Evolutionary conservation across 805 yeast species (phyloP).

Genomic region (Kurtzmaniella fragi): DNA sequence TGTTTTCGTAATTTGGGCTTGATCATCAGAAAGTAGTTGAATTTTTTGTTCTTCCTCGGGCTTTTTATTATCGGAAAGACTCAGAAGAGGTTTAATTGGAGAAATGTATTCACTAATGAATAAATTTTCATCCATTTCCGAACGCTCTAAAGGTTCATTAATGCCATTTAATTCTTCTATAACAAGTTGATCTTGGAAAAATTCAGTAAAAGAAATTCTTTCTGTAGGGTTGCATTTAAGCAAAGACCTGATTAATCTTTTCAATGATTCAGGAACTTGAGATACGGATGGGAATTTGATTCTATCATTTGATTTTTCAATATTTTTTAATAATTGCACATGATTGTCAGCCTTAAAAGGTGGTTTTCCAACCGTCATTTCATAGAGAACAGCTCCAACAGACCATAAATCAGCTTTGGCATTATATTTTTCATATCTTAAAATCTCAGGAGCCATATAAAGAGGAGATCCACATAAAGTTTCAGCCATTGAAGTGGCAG

Average conservation of each 20-base stretch:
- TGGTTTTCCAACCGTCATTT: constrained; percentile 94
- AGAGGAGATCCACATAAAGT: constrained; percentile 96
- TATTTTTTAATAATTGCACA: constrained; percentile 79
- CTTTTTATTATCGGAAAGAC: constrained; percentile 3
- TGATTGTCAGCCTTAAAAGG: constrained; percentile 94
- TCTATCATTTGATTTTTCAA: constrained; percentile 74
- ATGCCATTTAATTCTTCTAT: constrained; percentile 46
- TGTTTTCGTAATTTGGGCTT: not conserved
- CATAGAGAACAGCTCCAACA: constrained; percentile 93
- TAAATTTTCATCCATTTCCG: constrained; percentile 69
- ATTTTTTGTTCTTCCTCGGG: not conserved
- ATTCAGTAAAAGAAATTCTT: constrained; percentile 83
- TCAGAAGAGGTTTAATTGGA: constrained; percentile 25
- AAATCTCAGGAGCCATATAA: constrained; percentile 97
- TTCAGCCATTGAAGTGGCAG: constrained; percentile 91
- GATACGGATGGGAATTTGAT: constrained; percentile 72
- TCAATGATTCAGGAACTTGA: constrained; percentile 59
- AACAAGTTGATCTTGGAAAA: constrained; percentile 71
- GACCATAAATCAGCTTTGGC: constrained; percentile 99
- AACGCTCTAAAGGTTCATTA: constrained; percentile 59
- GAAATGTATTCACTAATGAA: constrained; percentile 80
- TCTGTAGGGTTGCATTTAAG: constrained; percentile 82
- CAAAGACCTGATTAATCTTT: constrained; percentile 66
- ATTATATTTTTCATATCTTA: constrained; percentile 89
- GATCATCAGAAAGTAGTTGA: not conserved